phyloP scores from a whole-genome alignment of 78 protist genomes.

The Pigoraptor vietnamica region DNA sequence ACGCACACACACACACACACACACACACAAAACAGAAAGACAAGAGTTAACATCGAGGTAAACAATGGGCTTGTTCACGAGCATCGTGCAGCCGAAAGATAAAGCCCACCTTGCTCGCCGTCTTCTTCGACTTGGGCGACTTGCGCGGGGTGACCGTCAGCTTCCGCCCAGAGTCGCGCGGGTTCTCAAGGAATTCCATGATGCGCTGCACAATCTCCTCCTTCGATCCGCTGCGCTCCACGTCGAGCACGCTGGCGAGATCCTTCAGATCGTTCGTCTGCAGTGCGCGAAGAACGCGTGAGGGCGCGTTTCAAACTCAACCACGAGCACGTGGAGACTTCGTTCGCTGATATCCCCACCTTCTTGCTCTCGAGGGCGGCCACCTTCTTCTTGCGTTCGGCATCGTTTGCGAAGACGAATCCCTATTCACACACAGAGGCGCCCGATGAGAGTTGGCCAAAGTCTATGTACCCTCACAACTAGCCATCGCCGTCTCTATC shows the following conservation, averaged over 20 bases:
- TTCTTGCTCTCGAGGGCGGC: background rate
- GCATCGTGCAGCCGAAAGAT: no score
- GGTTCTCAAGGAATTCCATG: background rate
- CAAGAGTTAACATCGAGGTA: no score
- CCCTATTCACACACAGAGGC: background rate
- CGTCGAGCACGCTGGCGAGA: background rate
- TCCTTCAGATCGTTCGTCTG: background rate
- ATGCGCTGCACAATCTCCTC: background rate
- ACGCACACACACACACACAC: no score
- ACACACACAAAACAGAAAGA: no score
- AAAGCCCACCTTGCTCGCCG: no score
- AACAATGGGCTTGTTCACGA: no score
- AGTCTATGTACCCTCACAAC: background rate
- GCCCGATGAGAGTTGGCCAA: background rate
- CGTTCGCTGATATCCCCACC: no score
- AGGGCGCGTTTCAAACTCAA: background rate
- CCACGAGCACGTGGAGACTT: no score
- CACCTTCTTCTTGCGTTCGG: background rate
- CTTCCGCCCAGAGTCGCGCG: background rate
- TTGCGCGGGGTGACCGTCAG: background rate
- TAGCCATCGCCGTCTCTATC: no score
- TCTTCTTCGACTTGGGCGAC: background rate
- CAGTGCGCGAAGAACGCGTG: no score
- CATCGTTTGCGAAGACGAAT: background rate
- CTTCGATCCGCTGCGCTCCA: background rate